phyloP scores from a whole-genome alignment of 495 filamentous ascomycete genomes.

The Penicillium fimorum region DNA sequence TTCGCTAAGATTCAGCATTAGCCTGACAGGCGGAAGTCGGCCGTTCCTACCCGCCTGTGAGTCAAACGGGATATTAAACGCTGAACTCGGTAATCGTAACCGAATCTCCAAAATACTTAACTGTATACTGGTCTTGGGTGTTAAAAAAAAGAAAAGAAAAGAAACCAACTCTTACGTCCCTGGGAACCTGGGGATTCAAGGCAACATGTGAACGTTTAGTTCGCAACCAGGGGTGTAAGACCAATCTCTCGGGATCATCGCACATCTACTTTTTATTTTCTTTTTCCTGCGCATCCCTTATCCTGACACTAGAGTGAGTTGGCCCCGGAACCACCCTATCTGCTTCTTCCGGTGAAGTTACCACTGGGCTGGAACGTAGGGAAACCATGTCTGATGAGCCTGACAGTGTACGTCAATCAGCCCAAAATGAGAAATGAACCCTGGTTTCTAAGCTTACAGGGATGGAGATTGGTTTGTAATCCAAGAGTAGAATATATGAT shows the following conservation, averaged over 20 bases:
- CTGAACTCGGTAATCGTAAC: slow-evolving; percentile 27
- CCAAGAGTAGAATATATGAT: no score
- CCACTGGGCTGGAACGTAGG: slow-evolving; percentile 18
- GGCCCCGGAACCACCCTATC: slow-evolving; percentile 9
- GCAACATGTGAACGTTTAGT: slow-evolving; percentile 8
- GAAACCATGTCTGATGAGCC: slow-evolving; percentile 3
- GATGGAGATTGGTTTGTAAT: neutral
- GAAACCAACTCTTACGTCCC: neutral
- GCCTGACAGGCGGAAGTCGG: slow-evolving; percentile 18
- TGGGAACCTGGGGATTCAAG: slow-evolving; percentile 1
- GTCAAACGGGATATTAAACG: slow-evolving; percentile 20
- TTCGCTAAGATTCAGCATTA: slow-evolving; percentile 10
- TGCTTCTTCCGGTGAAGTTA: slow-evolving; percentile 8
- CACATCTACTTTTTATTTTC: neutral
- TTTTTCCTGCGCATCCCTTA: neutral
- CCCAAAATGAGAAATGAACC: slow-evolving; percentile 13
- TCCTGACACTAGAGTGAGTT: neutral
- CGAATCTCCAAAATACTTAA: slow-evolving; percentile 12
- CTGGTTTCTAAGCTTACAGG: slow-evolving; percentile 2
- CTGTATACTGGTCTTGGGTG: neutral
- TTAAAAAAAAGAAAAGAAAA: neutral
- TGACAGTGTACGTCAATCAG: slow-evolving; percentile 12
- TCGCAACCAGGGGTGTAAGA: slow-evolving; percentile 8
- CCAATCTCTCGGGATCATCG: slow-evolving; percentile 19
- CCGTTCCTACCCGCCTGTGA: slow-evolving; percentile 25